phyloP scores from a whole-genome alignment of 495 filamentous ascomycete species.

The Aspergillus kassunensis region DNA sequence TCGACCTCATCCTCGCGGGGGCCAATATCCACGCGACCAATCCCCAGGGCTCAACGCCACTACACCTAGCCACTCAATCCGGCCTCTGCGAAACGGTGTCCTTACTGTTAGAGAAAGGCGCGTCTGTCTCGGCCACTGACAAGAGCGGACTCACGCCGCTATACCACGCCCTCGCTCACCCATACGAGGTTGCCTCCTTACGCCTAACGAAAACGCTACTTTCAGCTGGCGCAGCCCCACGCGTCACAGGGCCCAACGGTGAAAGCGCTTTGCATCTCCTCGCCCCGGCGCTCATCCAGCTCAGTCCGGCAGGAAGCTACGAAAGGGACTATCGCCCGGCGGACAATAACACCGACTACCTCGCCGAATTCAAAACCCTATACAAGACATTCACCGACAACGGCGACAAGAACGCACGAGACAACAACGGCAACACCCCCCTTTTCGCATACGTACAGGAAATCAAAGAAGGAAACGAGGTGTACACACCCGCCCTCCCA shows the following conservation, averaged over 20 bases:
- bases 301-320: neutral
- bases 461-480: neutral
- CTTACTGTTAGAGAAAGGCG: neutral
- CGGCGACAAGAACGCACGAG: slow-evolving; percentile 18
- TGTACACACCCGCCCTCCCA: neutral
- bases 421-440: slow-evolving; percentile 27
- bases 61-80: slow-evolving; percentile 23
- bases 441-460: slow-evolving; percentile 19
- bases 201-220: neutral
- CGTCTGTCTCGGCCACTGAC: neutral
- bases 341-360: no score
- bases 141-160: slow-evolving; percentile 9
- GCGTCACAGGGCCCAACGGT: neutral
- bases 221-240: neutral
- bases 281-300: neutral
- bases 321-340: neutral
- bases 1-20: neutral
- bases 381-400: slow-evolving; percentile 14
- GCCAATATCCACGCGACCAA: slow-evolving; percentile 12
- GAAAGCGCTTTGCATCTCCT: slow-evolving; percentile 4
- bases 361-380: neutral
- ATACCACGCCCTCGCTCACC: slow-evolving; percentile 6
- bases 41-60: slow-evolving; percentile 16
- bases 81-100: neutral
- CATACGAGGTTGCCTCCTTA: neutral